Base-by-base conservation (phyloP, 768 basidiomycete species). In the Kwoniella shandongensis region DNA sequence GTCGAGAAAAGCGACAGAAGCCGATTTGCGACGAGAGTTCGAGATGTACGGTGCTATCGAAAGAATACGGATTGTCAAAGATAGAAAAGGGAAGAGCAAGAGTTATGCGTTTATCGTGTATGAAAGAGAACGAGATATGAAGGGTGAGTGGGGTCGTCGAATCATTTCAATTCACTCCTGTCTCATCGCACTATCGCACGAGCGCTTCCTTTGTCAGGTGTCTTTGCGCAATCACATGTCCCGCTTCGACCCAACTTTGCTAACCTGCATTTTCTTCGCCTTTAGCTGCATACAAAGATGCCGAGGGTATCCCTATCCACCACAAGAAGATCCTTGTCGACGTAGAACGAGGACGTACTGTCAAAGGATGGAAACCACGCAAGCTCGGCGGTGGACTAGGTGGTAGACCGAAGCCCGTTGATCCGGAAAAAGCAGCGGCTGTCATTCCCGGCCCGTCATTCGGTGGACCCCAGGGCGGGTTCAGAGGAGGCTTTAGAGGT, bases 71-170 rank as follows among this genome's bases (percentile, higher is more conserved):
- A 89, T 99, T 51, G 93, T 97, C 11, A 85, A 87, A 30, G 90
- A 96, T 81, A 85, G 88, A 76, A 92, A 92, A 72, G 84, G 82
- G 47, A 88, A 90, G 56, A 84, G 88, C 71, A 81, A 88, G 62
- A 91, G 92, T 13, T 98, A 97, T 76, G 94, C 94, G 20, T 99
- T 99, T 78, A 83, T 99, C 62, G 92, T 99, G 17, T 99, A 91
- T 65, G 96, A 99, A 75, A 85, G 96, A 27, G 96, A 98, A 79
- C 85, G 93, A 57, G 96, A 99, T 76, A 99, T 99, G 96, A 98
- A 98, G 84, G 93, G 93, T 93, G 63, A 57, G 75, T 51, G 42
- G 18, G 7, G 10, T 32, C n/a, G 15, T 1, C 15, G 29, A 12
- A 11, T 56, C 29, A 4, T 32, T 22, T 51, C 63, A 54, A 54